Evolutionary conservation across 2,329 filamentous ascomycete species (phyloP).

Genomic region (Curvularia hawaiiensis): DNA sequence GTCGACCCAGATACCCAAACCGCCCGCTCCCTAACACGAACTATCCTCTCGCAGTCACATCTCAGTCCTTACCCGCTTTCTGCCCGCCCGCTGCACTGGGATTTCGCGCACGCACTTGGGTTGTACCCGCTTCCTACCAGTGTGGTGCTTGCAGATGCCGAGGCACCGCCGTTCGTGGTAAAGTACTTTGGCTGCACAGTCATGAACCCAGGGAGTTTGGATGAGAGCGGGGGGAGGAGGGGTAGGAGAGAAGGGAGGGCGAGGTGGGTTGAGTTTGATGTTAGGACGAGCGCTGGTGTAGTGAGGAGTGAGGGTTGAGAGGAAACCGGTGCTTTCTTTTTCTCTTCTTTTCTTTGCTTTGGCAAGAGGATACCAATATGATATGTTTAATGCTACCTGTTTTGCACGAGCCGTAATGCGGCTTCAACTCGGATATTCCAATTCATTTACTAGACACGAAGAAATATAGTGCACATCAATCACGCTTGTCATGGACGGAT

Average conservation of each 20-base stretch:
- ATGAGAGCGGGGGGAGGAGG: slow-evolving; percentile 63
- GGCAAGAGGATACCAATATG: not conserved
- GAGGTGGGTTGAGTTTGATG: slow-evolving; percentile 84
- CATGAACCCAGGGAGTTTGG: slow-evolving; percentile 84
- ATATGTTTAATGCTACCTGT: no score
- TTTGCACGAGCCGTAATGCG: no score
- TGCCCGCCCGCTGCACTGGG: slow-evolving; percentile 85
- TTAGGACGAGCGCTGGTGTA: slow-evolving; percentile 33
- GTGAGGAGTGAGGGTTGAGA: slow-evolving; percentile 33
- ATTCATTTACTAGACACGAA: no score
- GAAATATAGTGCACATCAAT: no score
- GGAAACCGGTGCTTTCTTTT: not conserved
- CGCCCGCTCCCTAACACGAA: slow-evolving; percentile 84
- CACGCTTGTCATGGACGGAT: no score
- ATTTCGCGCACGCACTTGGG: slow-evolving; percentile 75
- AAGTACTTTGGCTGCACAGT: slow-evolving; percentile 97
- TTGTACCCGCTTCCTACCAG: slow-evolving; percentile 89
- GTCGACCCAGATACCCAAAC: slow-evolving; percentile 50
- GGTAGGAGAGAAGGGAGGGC: slow-evolving; percentile 69
- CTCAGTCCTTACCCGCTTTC: slow-evolving; percentile 85
- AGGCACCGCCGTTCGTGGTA: slow-evolving; percentile 80
- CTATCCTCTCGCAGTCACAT: slow-evolving; percentile 86
- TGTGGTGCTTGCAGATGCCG: slow-evolving; percentile 80
- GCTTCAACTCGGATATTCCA: no score
- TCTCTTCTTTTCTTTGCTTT: not conserved